Evolutionary conservation across 2,329 filamentous ascomycete species (phyloP), one percentile per base, ranked within the genome.

Genomic region (Ramularia endophylla): DNA sequence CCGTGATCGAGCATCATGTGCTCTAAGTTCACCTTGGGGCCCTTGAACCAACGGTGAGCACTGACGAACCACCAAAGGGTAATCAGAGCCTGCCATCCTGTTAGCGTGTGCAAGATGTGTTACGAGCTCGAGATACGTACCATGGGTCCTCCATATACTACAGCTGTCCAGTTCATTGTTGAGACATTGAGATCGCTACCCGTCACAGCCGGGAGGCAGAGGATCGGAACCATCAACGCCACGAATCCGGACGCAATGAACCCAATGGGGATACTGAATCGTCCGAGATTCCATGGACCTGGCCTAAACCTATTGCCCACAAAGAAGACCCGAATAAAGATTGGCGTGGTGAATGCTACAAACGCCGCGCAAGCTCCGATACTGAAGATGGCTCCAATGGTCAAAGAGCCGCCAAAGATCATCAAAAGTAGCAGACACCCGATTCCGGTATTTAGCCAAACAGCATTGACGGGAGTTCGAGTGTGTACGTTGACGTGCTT

Each of bases 11-110:
- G n/a, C n/a, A n/a, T n/a, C n/a, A n/a, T n/a, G n/a, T n/a, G n/a
- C n/a, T n/a, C n/a, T n/a, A n/a, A n/a, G n/a, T 62, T 63, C 46
- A 62, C 55, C 37, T 50, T 56, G 0, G 60, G 60, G 28, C 60
- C 60, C 38, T 56, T 58, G 56, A 61, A 62, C 58, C 58, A 62
- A 36, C 59, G 58, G n/a, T 58, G 41, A 12, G 50, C 59, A 36
- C 48, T 48, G 19, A 60, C 47, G 7, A 48, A 56, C 30, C 60
- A 60, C 40, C 55, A 57, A 8, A 48, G 32, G 47, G 61, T 48
- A 8, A 55, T 57, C 12, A 59, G n/a, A n/a, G n/a, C n/a, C n/a
- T n/a, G n/a, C n/a, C n/a, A n/a, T n/a, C n/a, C n/a, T n/a, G n/a
- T n/a, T n/a, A n/a, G n/a, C n/a, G n/a, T n/a, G n/a, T n/a, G n/a